A percentile compares a stretch with the other conserved stretches of the same genome.
Conservation (phyloP, 768 basidiomycete species). For the Hydnomerulius pinastri region DNA sequence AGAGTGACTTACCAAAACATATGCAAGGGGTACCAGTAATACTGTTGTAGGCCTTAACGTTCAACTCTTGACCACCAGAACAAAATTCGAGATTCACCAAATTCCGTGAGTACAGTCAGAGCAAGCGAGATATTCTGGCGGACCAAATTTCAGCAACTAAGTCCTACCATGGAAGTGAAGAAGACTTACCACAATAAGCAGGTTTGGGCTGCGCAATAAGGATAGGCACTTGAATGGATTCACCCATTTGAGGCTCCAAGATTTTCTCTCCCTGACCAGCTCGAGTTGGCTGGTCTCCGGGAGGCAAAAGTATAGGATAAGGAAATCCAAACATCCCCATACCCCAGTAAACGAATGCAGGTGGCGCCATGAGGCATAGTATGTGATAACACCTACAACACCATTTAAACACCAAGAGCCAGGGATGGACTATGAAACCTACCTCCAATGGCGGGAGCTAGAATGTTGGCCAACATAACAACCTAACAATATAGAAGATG, state of each 20-base stretch:
- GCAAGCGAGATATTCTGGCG: constrained; percentile 43
- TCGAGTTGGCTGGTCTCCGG: constrained; percentile 58
- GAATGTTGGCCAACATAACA: constrained; percentile 52
- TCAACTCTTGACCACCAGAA: neutral
- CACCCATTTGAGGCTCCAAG: constrained; percentile 36
- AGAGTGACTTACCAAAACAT: too few species aligned
- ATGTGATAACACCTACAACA: constrained; percentile 41
- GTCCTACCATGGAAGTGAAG: constrained; percentile 20
- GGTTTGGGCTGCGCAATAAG: constrained; percentile 30
- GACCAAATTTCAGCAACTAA: constrained; percentile 33
- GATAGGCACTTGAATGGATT: constrained; percentile 34
- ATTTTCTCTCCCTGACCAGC: constrained; percentile 36
- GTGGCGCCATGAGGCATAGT: constrained; percentile 60
- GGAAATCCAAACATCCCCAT: constrained; percentile 38
- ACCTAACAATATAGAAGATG: constrained; percentile 24
- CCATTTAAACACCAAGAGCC: neutral
- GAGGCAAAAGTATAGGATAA: constrained; percentile 42
- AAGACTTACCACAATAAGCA: constrained; percentile 27
- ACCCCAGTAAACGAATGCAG: constrained; percentile 48
- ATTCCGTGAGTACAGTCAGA: constrained; percentile 20
- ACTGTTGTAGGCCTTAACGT: constrained; percentile 13
- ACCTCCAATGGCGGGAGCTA: constrained; percentile 59
- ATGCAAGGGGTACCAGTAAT: constrained; percentile 53
- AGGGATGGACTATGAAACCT: neutral
- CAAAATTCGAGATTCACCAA: constrained; percentile 37